These are phyloP conservation scores for Choricystis sp. DNA, from an alignment of 139 green algal species.

Conservation along the genomic window DNA sequence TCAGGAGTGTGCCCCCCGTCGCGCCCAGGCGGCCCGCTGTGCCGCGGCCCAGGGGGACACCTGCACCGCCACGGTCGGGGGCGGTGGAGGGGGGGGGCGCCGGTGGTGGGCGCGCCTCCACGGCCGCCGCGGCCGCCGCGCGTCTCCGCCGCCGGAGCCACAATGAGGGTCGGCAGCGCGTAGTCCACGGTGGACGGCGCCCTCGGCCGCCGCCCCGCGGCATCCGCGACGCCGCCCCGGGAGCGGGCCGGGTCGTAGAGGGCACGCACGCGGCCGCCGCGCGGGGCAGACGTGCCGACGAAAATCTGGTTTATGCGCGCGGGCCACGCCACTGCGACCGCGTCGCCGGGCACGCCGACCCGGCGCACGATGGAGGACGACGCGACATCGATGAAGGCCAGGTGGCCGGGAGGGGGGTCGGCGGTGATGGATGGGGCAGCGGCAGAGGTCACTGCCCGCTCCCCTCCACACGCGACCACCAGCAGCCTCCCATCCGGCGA, in stretches of 20 bases:
- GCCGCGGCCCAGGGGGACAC: too few relatives aligned
- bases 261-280: background rate
- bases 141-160: too few relatives aligned
- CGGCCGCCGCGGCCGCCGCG: too few relatives aligned
- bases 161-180: background rate
- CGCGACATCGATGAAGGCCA: too few relatives aligned
- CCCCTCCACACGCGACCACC: background rate
- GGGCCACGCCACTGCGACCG: background rate
- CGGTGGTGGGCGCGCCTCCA: too few relatives aligned
- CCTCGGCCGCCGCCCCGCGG: too few relatives aligned
- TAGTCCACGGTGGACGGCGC: background rate
- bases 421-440: too few relatives aligned
- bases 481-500: background rate
- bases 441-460: too few relatives aligned
- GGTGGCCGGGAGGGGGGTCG: too few relatives aligned
- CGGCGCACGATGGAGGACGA: background rate
- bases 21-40: too few relatives aligned
- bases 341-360: background rate
- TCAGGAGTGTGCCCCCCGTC: background rate
- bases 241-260: background rate
- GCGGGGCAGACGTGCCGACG: background rate
- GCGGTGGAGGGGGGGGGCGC: too few relatives aligned
- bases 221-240: background rate
- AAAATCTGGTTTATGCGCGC: background rate
- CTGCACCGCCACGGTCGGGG: too few relatives aligned